A percentile compares a stretch with the other conserved stretches of the same genome.
These are phyloP conservation scores for Cucurbita argyrosperma DNA, from an alignment of 306 rosid genomes.

Conservation along the genomic window DNA sequence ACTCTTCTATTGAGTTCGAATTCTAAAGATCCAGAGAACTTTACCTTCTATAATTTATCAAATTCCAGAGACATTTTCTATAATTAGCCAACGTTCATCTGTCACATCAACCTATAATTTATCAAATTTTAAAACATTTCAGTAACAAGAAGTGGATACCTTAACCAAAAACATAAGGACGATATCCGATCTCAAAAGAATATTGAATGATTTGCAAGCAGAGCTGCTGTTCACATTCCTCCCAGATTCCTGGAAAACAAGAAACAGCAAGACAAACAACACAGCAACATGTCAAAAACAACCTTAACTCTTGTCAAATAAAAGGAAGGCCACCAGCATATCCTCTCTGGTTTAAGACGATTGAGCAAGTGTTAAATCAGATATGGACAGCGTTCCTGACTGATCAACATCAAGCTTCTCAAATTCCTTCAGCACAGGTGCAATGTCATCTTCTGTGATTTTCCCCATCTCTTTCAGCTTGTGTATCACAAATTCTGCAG, in stretches of 20 bases:
- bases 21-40: too few species aligned
- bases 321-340: background rate
- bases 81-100: background rate
- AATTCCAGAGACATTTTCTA: too few species aligned
- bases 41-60: too few species aligned
- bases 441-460: slow-evolving; percentile 61
- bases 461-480: slow-evolving; percentile 91
- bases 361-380: slow-evolving; percentile 60
- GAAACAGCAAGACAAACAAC: background rate
- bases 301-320: background rate
- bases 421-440: slow-evolving; percentile 59
- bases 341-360: slow-evolving; percentile 14
- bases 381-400: slow-evolving; percentile 51
- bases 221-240: background rate
- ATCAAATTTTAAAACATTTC: background rate
- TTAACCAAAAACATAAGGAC: background rate
- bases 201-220: background rate
- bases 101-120: background rate
- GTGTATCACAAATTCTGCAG: slow-evolving; percentile 59
- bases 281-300: background rate
- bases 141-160: background rate
- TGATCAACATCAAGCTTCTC: slow-evolving; percentile 81
- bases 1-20: too few species aligned
- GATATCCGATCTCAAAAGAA: background rate
- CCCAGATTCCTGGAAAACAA: background rate